phyloP scores from a whole-genome alignment of 2,329 filamentous ascomycete genomes.

The Cordyceps pruinosa region DNA sequence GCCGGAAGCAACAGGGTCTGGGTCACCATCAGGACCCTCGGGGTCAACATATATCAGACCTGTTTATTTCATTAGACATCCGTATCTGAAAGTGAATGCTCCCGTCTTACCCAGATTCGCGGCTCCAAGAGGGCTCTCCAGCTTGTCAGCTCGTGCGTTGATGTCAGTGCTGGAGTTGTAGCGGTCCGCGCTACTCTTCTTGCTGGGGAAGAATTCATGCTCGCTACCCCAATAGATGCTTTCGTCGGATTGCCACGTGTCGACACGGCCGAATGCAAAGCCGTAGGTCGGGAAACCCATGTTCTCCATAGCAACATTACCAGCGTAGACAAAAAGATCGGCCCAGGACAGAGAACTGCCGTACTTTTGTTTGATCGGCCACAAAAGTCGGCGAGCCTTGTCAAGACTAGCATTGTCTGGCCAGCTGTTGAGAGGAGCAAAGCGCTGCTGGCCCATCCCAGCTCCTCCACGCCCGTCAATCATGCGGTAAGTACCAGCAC shows the following conservation, averaged over 20 bases:
- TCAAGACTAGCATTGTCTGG: constrained; percentile 72
- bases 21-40: constrained; percentile 65
- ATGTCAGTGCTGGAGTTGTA: constrained; percentile 42
- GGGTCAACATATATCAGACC: constrained; percentile 79
- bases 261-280: constrained; percentile 64
- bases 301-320: constrained; percentile 71
- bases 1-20: constrained; percentile 64
- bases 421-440: constrained; percentile 75
- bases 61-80: neutral
- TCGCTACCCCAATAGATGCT: constrained; percentile 72
- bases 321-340: constrained; percentile 62
- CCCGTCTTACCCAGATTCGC: constrained; percentile 41
- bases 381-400: constrained; percentile 72
- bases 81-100: neutral
- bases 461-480: constrained; percentile 68
- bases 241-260: constrained; percentile 71
- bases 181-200: constrained; percentile 67
- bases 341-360: constrained; percentile 78
- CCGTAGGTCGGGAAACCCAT: constrained; percentile 71
- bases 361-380: constrained; percentile 81
- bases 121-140: constrained; percentile 58
- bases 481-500: constrained; percentile 66
- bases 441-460: constrained; percentile 69
- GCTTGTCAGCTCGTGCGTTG: constrained; percentile 36
- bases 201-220: constrained; percentile 40